Percentiles rank a stretch among this genome's conserved stretches.
These are phyloP conservation scores for Strobilomyces confusus DNA, from an alignment of 768 basidiomycete genomes.

Conservation along the genomic window DNA sequence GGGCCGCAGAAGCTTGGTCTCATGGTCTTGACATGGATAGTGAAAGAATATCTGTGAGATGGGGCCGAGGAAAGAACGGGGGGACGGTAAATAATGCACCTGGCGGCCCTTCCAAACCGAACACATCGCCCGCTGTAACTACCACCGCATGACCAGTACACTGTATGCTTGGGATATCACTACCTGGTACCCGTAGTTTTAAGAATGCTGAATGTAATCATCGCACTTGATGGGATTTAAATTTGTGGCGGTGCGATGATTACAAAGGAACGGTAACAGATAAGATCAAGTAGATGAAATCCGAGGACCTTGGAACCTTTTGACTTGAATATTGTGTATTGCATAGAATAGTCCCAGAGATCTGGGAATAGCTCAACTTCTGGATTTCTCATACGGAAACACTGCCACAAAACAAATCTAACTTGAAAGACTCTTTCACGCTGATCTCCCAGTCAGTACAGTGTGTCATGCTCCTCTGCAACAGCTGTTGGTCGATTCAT, in stretches of 20 bases:
- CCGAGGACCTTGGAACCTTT: neutral
- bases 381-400: no score
- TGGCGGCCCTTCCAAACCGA: neutral
- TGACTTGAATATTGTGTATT: no score
- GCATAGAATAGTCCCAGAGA: no score
- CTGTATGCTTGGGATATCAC: neutral
- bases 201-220: no score
- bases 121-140: conserved; percentile 3
- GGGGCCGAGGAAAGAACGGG: conserved; percentile 74
- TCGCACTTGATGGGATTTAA: no score
- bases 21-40: conserved; percentile 85
- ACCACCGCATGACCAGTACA: conserved; percentile 13
- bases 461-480: conserved; percentile 9
- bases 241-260: neutral
- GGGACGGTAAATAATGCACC: conserved; percentile 32
- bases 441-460: no score
- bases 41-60: conserved; percentile 69
- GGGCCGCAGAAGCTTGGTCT: conserved; percentile 86
- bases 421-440: no score
- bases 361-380: no score
- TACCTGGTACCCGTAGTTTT: neutral
- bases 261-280: no score
- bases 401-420: no score
- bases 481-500: conserved; percentile 13
- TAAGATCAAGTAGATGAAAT: neutral